Evolutionary conservation across 2,329 filamentous ascomycete genomes (phyloP).

Genomic region (Claviceps pazoutovae): DNA sequence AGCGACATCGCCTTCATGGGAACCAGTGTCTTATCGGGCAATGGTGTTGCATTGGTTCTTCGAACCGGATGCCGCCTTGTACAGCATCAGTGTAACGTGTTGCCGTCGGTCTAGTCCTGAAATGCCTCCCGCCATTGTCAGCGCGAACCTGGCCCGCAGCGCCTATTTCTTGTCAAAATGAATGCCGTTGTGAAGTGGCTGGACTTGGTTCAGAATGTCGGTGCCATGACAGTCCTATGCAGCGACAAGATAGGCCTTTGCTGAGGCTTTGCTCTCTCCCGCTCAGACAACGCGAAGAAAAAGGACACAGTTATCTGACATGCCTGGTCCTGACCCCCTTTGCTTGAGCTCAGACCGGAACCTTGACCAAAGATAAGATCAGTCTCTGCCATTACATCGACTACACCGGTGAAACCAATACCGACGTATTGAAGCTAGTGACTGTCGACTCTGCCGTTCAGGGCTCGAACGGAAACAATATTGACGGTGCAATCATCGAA

Average conservation of each 20-base stretch:
- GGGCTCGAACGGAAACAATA: slow-evolving; percentile 15
- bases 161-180: slow-evolving; percentile 17
- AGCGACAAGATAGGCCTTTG: slow-evolving; percentile 14
- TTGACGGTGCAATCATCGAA: slow-evolving; percentile 14
- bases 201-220: slow-evolving; percentile 17
- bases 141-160: slow-evolving; percentile 15
- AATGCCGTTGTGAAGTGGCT: slow-evolving; percentile 22
- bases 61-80: slow-evolving; percentile 14
- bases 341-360: slow-evolving; percentile 11
- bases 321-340: background rate
- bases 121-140: slow-evolving; percentile 18
- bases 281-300: background rate
- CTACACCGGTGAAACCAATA: slow-evolving; percentile 7
- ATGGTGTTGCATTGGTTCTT: slow-evolving; percentile 13
- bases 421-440: slow-evolving; percentile 13
- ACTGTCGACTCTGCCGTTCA: slow-evolving; percentile 14
- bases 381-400: slow-evolving; percentile 12
- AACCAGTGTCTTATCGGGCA: slow-evolving; percentile 16
- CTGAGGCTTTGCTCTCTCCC: too few relatives aligned
- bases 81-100: slow-evolving; percentile 13
- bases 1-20: slow-evolving; percentile 16
- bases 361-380: slow-evolving; percentile 17
- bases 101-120: slow-evolving; percentile 16
- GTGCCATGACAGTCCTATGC: slow-evolving; percentile 17
- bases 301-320: background rate